Evolutionary conservation across 306 rosid genomes (phyloP), one percentile per base, ranked within the genome.

Genomic region (Malus fusca): DNA sequence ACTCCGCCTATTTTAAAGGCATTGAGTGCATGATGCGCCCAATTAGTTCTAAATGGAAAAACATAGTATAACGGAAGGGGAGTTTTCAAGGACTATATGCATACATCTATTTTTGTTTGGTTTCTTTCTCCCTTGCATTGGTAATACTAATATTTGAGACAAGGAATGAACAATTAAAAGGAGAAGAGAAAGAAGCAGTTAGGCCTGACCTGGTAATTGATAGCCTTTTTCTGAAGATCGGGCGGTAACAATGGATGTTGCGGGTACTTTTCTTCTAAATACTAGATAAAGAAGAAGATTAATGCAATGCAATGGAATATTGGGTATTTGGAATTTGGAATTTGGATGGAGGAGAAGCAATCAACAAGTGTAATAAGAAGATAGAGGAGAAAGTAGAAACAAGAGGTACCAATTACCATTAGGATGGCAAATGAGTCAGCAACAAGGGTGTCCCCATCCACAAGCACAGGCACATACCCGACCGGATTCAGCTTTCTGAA

Each of bases 251-350:
- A 75, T 10, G 95, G 93, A 83, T 79, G 83, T 48, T 85, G 88
- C 28, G 97, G 90, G 84, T 85, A 94, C 87, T 94, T 94, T 37
- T 87, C 93, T 40, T 94, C 98, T 84, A 94, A 81, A 85, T 90
- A 90, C 98, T 91, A 84, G 42, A 55, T 31, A 26, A 61, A 40
- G 31, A 61, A 12, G 35, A 83, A 23, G 62, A 72, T 51, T 51
- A 51, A 51, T 51, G 55, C 55, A 15, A 48, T 48, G 55, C 55
- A 51, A 15, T 15, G 55, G 55, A 15, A 51, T 51, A 51, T 51
- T 51, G 18, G 55, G 21, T 51, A 17, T 42, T 37, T 37, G 42
- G 44, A 8, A 4, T 40, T 35, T 35, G 37, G 43, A 7, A 3
- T 14, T 8, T 17, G 13, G 28, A 51, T 46, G 43, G 17, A 22